Evolutionary conservation across 768 basidiomycete species (phyloP), one percentile per base, ranked within the genome.

Genomic region (Phanerochaete sordida): DNA sequence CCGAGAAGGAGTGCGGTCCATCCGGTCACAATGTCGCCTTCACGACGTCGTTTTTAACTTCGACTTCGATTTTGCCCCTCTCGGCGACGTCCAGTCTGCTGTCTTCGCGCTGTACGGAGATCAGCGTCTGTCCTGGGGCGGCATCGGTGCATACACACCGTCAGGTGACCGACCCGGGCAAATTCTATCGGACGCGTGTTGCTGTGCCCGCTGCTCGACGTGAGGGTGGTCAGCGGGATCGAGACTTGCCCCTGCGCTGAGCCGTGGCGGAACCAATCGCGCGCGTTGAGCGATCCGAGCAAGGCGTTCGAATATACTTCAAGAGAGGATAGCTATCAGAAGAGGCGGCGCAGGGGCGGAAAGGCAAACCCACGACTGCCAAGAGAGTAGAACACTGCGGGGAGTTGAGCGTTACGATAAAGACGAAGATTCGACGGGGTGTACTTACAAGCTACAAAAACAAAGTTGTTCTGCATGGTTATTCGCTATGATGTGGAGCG

Each of bases 261-360:
- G 35, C 37, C 53, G n/a, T 7, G 16, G 19, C 37, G 53, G 53
- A 54, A 54, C 53, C 53, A 54, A 26, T 54, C 53, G 11, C 53
- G 53, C 31, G 53, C 53, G 35, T 54, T 54, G 37, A 54, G 53
- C 5, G 53, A 54, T 9, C 35, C 53, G 23, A 54, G 53, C 31
- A 54, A n/a, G 2, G 53, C 37, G 35, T 54, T 54, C 21, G 53
- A 54, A 26, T 54, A 54, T 13, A 54, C 39, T 43, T n/a, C n/a
- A n/a, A 19, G 39, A 43, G 39, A 19, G 39, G 39, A 43, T 16
- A 4, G 33, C 39, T 12, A 16, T 43, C 8, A 43, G 19, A 19
- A 43, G 4, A 19, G 39, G 8, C 4, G 8, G 11, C 4, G 19
- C 19, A 19, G 39, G 8, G 19, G 39, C 8, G 13, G 33, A 35